Percentiles rank a stretch among this genome's conserved stretches.
Evolutionary conservation across 1,139 yeast genomes (phyloP).

Genomic region (Suhomyces bribrorum): DNA sequence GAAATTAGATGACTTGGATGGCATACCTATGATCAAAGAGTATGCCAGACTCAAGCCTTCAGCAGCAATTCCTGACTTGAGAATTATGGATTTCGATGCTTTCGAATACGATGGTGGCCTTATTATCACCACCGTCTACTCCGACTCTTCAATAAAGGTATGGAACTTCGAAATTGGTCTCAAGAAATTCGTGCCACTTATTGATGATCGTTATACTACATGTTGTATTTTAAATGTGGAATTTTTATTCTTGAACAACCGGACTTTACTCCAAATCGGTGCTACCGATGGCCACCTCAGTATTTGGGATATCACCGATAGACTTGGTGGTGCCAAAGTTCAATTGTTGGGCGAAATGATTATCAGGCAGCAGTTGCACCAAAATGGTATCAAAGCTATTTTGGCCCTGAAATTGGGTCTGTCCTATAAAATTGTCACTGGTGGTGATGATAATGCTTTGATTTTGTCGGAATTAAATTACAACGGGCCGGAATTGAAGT

Average conservation of each 20-base stretch:
- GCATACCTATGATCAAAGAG: slow-evolving; percentile 46
- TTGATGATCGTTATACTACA: slow-evolving; percentile 58
- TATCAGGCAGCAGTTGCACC: slow-evolving; percentile 63
- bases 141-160: slow-evolving; percentile 74
- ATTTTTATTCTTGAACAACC: slow-evolving; percentile 36
- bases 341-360: slow-evolving; percentile 26
- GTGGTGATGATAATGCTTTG: slow-evolving; percentile 91
- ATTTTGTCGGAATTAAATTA: slow-evolving; percentile 41
- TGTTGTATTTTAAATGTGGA: slow-evolving; percentile 74
- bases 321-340: background rate
- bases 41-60: slow-evolving; percentile 50
- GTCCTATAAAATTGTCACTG: slow-evolving; percentile 53
- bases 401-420: slow-evolving; percentile 18
- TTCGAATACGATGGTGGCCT: slow-evolving; percentile 43
- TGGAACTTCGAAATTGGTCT: slow-evolving; percentile 52
- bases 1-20: slow-evolving; percentile 49
- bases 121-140: slow-evolving; percentile 69
- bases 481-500: slow-evolving; percentile 14
- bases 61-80: slow-evolving; percentile 69
- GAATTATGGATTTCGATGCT: slow-evolving; percentile 82
- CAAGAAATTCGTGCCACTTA: slow-evolving; percentile 43
- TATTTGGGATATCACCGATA: slow-evolving; percentile 53
- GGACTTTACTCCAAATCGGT: slow-evolving; percentile 50
- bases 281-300: slow-evolving; percentile 84
- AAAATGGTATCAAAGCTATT: slow-evolving; percentile 75